Percentiles rank a stretch among this genome's conserved stretches.
phyloP scores from a whole-genome alignment of 2,329 filamentous ascomycete species.

The Gaeumannomyces tritici region DNA sequence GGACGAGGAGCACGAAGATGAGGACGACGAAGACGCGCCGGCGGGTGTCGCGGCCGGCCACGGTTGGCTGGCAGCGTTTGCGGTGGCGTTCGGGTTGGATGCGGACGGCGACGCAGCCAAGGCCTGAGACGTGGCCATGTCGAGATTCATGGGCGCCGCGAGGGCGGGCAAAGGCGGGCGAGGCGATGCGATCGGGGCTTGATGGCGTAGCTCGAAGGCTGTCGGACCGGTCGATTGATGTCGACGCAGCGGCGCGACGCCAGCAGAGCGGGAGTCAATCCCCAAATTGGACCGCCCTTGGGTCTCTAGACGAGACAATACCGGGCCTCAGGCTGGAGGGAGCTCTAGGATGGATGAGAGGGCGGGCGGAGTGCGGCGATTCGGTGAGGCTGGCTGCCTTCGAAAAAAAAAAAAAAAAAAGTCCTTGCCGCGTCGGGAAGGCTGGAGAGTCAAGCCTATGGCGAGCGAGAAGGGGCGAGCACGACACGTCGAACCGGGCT shows the following conservation, averaged over 20 bases:
- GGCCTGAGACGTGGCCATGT: conserved; percentile 33
- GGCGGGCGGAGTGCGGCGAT: neutral
- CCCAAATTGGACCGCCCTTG: neutral
- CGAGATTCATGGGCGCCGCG: neutral
- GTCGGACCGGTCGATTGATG: conserved; percentile 9
- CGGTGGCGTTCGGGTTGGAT: conserved; percentile 6
- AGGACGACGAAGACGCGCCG: conserved; percentile 11
- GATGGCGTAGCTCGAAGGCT: neutral
- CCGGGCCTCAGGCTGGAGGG: neutral
- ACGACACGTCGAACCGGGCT: neutral
- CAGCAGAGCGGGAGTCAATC: neutral
- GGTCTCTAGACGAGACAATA: neutral
- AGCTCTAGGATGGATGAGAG: neutral
- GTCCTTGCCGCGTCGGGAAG: neutral
- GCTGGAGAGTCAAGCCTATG: neutral
- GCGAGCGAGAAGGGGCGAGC: neutral
- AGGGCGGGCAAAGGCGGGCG: neutral
- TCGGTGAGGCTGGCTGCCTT: neutral
- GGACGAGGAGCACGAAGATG: conserved; percentile 10
- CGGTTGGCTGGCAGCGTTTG: conserved; percentile 16
- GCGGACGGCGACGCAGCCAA: conserved; percentile 20
- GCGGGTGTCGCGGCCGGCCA: conserved; percentile 11
- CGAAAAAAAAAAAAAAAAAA: too few relatives aligned
- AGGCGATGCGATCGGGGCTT: neutral
- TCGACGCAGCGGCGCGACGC: conserved; percentile 27